Conservation (phyloP, 2,329 filamentous ascomycete species). For the Fusarium tjaetaba region DNA sequence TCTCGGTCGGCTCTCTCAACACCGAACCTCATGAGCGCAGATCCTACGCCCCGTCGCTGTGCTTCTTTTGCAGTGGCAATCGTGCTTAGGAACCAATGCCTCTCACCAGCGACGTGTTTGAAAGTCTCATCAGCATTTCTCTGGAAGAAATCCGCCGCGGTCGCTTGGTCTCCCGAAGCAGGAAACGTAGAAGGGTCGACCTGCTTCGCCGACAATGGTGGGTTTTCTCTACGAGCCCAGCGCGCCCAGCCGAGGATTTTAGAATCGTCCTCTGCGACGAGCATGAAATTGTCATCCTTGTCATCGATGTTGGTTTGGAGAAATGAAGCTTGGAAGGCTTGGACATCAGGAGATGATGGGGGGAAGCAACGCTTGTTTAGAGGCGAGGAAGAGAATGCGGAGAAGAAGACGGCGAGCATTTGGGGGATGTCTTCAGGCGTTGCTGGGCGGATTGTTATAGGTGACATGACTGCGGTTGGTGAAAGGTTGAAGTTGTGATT, state of each 20-base stretch:
- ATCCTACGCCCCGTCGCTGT: conserved; percentile 49
- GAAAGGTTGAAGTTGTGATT: background rate
- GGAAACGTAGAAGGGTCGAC: conserved; percentile 42
- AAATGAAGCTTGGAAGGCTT: conserved; percentile 32
- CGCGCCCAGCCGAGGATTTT: conserved; percentile 47
- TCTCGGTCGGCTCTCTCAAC: conserved; percentile 44
- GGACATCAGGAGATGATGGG: conserved; percentile 38
- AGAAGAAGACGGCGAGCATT: conserved; percentile 45
- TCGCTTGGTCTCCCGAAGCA: conserved; percentile 40
- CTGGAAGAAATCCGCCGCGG: conserved; percentile 55
- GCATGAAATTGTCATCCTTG: conserved; percentile 45
- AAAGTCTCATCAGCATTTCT: conserved; percentile 38
- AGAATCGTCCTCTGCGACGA: conserved; percentile 42
- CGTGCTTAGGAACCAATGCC: conserved; percentile 49
- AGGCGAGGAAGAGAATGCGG: conserved; percentile 45
- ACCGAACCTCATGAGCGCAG: conserved; percentile 48
- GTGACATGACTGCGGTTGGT: conserved; percentile 14
- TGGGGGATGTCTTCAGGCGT: conserved; percentile 46
- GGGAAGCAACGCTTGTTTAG: conserved; percentile 48
- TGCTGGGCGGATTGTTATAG: conserved; percentile 50
- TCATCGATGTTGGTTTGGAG: conserved; percentile 38
- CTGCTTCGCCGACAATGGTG: conserved; percentile 29
- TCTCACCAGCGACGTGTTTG: conserved; percentile 40
- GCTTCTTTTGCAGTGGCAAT: conserved; percentile 46
- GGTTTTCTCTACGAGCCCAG: conserved; percentile 47